Percentiles rank a stretch among this genome's conserved stretches.
phyloP scores from a whole-genome alignment of 257 asterid genomes.

The Lavandula angustifolia region DNA sequence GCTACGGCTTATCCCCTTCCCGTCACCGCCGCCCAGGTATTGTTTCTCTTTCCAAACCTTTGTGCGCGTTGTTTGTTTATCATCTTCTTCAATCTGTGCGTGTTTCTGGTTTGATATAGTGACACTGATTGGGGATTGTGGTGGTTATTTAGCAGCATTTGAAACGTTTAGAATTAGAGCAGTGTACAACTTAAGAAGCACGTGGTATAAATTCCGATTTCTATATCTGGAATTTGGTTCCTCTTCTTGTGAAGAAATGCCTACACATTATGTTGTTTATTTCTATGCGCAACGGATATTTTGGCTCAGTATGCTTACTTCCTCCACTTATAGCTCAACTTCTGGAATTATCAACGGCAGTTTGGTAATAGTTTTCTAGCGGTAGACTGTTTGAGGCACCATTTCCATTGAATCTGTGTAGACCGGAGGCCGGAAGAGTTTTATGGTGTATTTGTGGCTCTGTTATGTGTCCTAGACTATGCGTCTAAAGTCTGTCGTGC shows the following conservation, averaged over 20 bases:
- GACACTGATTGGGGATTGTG: slow-evolving; percentile 23
- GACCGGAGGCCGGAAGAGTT: neutral
- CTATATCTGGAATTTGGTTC: slow-evolving; percentile 16
- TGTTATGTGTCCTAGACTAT: neutral
- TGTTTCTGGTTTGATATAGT: neutral
- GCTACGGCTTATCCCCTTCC: slow-evolving; percentile 75
- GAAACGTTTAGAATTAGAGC: slow-evolving; percentile 7
- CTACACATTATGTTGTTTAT: slow-evolving; percentile 7
- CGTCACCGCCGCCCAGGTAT: slow-evolving; percentile 87
- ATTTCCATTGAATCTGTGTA: slow-evolving; percentile 10
- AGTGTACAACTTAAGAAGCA: slow-evolving; percentile 24
- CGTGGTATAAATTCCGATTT: slow-evolving; percentile 21
- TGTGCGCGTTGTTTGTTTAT: slow-evolving; percentile 2
- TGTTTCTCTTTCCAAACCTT: slow-evolving; percentile 24
- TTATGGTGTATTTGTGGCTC: neutral
- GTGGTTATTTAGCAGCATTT: slow-evolving; percentile 29
- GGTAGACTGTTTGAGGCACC: slow-evolving; percentile 18
- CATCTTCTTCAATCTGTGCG: neutral
- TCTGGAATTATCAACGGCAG: slow-evolving; percentile 7
- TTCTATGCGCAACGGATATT: neutral
- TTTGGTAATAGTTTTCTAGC: slow-evolving; percentile 6
- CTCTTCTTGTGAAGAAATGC: neutral
- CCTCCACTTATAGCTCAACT: neutral
- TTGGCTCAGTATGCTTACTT: neutral
- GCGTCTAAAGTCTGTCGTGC: slow-evolving; percentile 14